Conservation (phyloP, 2,329 filamentous ascomycete genomes). For the Podosphaera fusca region DNA sequence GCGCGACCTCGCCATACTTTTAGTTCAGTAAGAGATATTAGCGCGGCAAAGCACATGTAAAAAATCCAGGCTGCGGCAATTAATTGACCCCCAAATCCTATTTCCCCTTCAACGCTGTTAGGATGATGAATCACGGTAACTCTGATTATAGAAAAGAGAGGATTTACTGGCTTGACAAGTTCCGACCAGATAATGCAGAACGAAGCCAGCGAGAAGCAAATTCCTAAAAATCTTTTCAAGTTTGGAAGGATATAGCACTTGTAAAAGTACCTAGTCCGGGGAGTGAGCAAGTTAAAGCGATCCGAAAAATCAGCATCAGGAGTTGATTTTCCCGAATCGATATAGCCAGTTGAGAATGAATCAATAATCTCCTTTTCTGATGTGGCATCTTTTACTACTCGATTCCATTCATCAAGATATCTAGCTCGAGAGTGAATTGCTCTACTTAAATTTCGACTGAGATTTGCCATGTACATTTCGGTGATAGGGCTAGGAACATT, state of each 20-base stretch:
- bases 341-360: slow-evolving; percentile 53
- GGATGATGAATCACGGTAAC: slow-evolving; percentile 33
- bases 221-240: slow-evolving; percentile 38
- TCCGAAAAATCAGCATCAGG: slow-evolving; percentile 31
- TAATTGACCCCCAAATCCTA: slow-evolving; percentile 70
- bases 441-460: slow-evolving; percentile 61
- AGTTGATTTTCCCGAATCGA: slow-evolving; percentile 43
- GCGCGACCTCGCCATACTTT: slow-evolving; percentile 96
- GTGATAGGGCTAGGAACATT: slow-evolving; percentile 64
- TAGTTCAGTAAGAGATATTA: slow-evolving; percentile 73
- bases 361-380: slow-evolving; percentile 66
- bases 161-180: slow-evolving; percentile 60
- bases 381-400: slow-evolving; percentile 48
- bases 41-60: slow-evolving; percentile 84
- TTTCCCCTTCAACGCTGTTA: slow-evolving; percentile 44
- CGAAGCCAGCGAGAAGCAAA: slow-evolving; percentile 50
- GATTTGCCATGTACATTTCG: slow-evolving; percentile 73
- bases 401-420: slow-evolving; percentile 70
- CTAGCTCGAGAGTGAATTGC: slow-evolving; percentile 65
- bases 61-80: slow-evolving; percentile 73
- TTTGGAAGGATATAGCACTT: slow-evolving; percentile 54
- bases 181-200: slow-evolving; percentile 82
- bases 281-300: slow-evolving; percentile 41
- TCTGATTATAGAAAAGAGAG: slow-evolving; percentile 48
- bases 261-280: slow-evolving; percentile 59